Evolutionary conservation across 2,329 filamentous ascomycete species (phyloP), one percentile per base, ranked within the genome.

Genomic region (Ophiostoma tasmaniense): DNA sequence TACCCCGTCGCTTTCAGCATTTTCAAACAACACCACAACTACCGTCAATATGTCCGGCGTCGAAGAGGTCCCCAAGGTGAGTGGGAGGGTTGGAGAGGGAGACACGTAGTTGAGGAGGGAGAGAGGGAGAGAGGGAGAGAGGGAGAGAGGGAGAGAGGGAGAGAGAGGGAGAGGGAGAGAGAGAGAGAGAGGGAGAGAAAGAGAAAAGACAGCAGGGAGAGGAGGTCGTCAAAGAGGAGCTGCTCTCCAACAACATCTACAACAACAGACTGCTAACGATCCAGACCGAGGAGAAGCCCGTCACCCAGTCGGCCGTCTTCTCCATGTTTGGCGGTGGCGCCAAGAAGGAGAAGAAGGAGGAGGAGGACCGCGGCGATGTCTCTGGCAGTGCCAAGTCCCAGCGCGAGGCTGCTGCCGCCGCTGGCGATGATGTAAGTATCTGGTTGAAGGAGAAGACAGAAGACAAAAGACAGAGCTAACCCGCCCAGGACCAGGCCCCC

Each of bases 281-380:
- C 17, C 73, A 69, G 72, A 70, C 69, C 62, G 66, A 68, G 35
- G 75, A 77, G 71, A 78, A 80, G 76, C 79, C 82, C 69, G 81
- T 85, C 68, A 86, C 82, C 72, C 83, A 84, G 22, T 87, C 87
- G 10, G 84, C 86, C 74, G 91, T 98, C 73, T 98, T 98, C 84
- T 94, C 92, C 80, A 98, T 99, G 95, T 99, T 99, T 78, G 95
- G 95, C 75, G 95, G 95, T 73, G 95, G 95, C 72, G 91, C 91
- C 71, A 96, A 96, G 88, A 98, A 97, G 85, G 92, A 95, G 83
- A 93, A 92, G 86, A 96, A 95, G 85, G 90, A 91, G 70, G 83
- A 90, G 39, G 91, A 91, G 77, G 92, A 91, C 74, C 89, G 88
- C 73, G 90, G 93, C 74, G 93, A 97, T 79, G 91, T 89, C 78